Base-by-base conservation (phyloP, 139 green algal genomes). In the Medakamo hakoo region DNA sequence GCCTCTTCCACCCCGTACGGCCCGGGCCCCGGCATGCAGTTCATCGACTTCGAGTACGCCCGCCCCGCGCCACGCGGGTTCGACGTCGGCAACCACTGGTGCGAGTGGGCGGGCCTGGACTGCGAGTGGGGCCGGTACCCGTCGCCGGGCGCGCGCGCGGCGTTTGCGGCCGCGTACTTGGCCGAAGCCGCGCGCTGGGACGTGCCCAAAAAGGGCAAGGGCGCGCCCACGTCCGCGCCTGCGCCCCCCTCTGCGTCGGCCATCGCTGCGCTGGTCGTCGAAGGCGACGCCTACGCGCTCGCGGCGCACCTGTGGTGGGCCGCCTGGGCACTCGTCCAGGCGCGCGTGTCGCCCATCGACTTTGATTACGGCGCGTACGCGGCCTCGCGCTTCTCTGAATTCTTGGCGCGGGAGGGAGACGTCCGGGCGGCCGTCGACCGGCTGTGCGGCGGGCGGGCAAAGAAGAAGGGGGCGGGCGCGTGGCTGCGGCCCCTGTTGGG, bases 1-100 rank as follows among this genome's bases (percentile, higher is more conserved):
- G 16, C 23, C 55, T 59, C 55, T 30, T 3, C 56, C 57, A 27
- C 9, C 40, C 58, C 4, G 30, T 92, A 62, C 78, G 84, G 52
- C 40, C 9, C 40, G 9, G 19, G 27, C 20, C 16, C 2, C 62
- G 48, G 2, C 4, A 65, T 77, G 66, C 73, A 62, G 0, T 84
- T 97, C 62, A 96, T 98, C 31, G 91, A 98, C 75, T 97, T 94
- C 75, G 92, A 98, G 77, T 98, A 98, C 68, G 76, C 73, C 4
- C 68, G 49, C 3, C 85, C 80, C 58, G 82, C 76, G 19, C 84
- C 80, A 57, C 75, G 78, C 16, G 90, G 88, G 4, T 95, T 87
- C 68, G 88, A 96, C 70, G 73, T 73, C 24, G 88, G 82, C 27
- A 98, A 99, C 76, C 90, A 98, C 64, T 99, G 96, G 76, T 88